Conservation (phyloP, 2,329 filamentous ascomycete genomes). For the Sporothrix humicola region DNA sequence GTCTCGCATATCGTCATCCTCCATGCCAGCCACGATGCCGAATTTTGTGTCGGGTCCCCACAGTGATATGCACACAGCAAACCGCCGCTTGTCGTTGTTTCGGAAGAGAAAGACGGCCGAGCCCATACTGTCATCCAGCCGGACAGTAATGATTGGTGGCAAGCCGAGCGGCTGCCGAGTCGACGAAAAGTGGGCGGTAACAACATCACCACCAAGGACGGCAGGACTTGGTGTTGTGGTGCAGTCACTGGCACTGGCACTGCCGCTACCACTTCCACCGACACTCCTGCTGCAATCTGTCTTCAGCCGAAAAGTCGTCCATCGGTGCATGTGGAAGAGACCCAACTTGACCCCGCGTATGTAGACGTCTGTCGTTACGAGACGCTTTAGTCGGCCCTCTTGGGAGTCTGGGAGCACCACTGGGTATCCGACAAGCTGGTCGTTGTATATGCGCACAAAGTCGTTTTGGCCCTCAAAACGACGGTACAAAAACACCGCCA, state of each 20-base stretch:
- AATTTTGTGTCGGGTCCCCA: constrained; percentile 29
- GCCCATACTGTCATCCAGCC: constrained; percentile 15
- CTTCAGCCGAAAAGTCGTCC: not conserved
- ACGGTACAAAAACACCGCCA: constrained; percentile 13
- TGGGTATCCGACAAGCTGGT: not conserved
- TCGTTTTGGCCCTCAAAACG: not conserved
- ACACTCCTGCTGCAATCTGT: not conserved
- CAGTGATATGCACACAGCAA: constrained; percentile 20
- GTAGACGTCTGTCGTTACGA: not conserved
- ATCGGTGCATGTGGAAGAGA: constrained; percentile 8
- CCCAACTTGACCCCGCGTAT: not conserved
- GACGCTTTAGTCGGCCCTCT: not conserved
- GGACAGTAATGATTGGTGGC: not conserved
- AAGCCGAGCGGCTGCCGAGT: not conserved
- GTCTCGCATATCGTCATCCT: not conserved
- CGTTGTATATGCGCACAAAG: constrained; percentile 17
- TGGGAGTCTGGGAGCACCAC: not conserved
- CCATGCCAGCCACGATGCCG: not conserved
- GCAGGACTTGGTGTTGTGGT: not conserved
- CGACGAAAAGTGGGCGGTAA: not conserved
- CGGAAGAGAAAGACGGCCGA: constrained; percentile 25
- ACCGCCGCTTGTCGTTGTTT: not conserved
- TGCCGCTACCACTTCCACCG: no score
- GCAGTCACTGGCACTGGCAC: not conserved
- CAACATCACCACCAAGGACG: not conserved